Percentiles rank a stretch among this genome's conserved stretches.
Evolutionary conservation across 257 asterid species (phyloP).

Genomic region (Nicotiana paniculata): DNA sequence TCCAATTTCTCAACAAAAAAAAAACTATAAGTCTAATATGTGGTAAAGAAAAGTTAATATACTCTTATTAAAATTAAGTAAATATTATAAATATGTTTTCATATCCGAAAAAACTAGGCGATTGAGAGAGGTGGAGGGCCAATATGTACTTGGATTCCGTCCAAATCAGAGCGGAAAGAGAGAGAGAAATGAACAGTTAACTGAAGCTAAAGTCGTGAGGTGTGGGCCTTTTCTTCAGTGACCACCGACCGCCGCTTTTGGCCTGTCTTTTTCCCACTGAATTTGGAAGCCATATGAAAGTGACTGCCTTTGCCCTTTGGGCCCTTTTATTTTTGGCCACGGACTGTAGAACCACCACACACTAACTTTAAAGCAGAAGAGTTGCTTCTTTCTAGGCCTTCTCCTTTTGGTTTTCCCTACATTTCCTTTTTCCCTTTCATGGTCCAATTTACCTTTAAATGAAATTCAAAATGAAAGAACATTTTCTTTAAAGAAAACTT

Average conservation of each 20-base stretch:
- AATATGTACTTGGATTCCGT: background rate
- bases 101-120: too few species aligned
- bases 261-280: conserved; percentile 1
- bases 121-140: background rate
- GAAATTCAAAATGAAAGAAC: background rate
- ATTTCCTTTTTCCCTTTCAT: background rate
- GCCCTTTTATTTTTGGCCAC: background rate
- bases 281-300: background rate
- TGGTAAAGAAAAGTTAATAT: too few species aligned
- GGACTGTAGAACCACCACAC: too few species aligned
- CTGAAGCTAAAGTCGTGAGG: background rate
- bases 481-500: too few species aligned
- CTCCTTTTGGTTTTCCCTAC: background rate
- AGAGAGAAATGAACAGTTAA: background rate
- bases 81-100: too few species aligned
- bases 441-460: background rate
- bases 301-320: background rate
- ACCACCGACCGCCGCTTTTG: conserved; percentile 16
- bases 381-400: background rate
- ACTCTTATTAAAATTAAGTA: too few species aligned
- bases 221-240: conserved; percentile 1
- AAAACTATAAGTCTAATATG: too few species aligned
- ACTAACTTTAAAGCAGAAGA: background rate
- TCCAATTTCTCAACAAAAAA: too few species aligned
- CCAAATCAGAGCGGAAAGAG: background rate